Base-by-base conservation (phyloP, 2,329 filamentous ascomycete species). In the Aspergillus japonicus region DNA sequence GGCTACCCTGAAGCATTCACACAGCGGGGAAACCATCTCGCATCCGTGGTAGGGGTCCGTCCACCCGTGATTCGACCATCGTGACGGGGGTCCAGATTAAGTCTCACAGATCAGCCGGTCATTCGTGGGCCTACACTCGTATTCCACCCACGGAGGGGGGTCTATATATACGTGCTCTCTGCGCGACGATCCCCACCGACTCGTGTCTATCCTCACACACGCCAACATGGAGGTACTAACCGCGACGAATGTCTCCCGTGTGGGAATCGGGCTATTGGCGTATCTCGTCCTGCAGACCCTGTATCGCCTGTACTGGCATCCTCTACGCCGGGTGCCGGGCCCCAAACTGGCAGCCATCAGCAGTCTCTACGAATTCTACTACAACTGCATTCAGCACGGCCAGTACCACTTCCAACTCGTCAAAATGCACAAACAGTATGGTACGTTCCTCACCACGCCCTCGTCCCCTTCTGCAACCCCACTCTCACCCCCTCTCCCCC, bases 311-410 rank as follows among this genome's bases (percentile, higher is more conserved):
- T 72, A 66, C 50, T 65, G 73, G 39, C 68, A 73, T 48, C 71
- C 71, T 2, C 62, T 75, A 16, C 66, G 67, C 29, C 64, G 56
- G 26, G 73, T 71, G 49, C 73, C 73, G 1, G 73, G 73, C 10
- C 73, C 73, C 8, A 73, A 67, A 48, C 61, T 73, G 35, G 67
- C 73, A 0, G 71, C 69, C 7, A 53, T 66, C 24, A 71, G 69
- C 21, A 62, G 64, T 39, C 62, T 73, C 52, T 66, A 69, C 52
- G 70, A 72, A 42, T 71, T 69, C 48, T 73, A 71, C 59, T 68
- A 68, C 42, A 66, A 73, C 48, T 61, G 67, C 3, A 52, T 69
- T 7, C 60, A 58, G 11, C 56, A 62, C 7, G 70, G 70, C 1
- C 59, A 58, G 39, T 73, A 65, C 53, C 62, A 65, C 24, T 66